Conservation (phyloP, 1,284 basidiomycete genomes). For the Somion occarium region DNA sequence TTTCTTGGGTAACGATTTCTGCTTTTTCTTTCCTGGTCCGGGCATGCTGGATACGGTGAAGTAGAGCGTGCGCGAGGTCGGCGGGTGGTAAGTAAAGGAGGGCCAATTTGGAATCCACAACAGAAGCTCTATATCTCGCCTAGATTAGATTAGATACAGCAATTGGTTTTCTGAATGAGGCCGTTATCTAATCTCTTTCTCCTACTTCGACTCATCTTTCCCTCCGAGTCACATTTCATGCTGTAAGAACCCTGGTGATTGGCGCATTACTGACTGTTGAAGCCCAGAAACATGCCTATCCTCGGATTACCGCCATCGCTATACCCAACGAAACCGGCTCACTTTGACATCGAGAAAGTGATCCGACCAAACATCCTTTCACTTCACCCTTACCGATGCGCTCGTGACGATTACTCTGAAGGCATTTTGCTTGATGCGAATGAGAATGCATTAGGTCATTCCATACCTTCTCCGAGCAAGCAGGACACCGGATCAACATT, state of each 20-base stretch:
- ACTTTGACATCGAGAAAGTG: conserved; percentile 80
- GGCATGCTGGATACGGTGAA: conserved; percentile 24
- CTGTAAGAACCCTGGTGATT: too few relatives aligned
- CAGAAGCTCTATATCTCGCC: too few relatives aligned
- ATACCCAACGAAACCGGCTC: conserved; percentile 54
- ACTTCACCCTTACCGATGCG: conserved; percentile 92
- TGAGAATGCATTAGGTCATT: conserved; percentile 92
- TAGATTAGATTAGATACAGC: background rate
- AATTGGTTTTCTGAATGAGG: background rate
- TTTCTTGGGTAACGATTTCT: conserved; percentile 20
- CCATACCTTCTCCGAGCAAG: conserved; percentile 43
- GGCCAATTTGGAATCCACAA: background rate
- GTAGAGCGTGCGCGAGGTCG: conserved; percentile 8
- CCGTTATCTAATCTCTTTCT: background rate
- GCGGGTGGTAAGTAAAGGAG: background rate
- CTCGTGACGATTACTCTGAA: conserved; percentile 91
- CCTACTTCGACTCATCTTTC: background rate
- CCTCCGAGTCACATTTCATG: background rate
- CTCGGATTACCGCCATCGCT: conserved; percentile 36
- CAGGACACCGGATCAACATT: conserved; percentile 4
- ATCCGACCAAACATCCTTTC: conserved; percentile 93
- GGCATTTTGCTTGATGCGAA: conserved; percentile 98
- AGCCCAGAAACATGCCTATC: conserved; percentile 35
- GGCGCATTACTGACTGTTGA: background rate
- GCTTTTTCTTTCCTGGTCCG: conserved; percentile 23